Conservation (phyloP, 306 rosid species). For the Rosa multiflora region DNA sequence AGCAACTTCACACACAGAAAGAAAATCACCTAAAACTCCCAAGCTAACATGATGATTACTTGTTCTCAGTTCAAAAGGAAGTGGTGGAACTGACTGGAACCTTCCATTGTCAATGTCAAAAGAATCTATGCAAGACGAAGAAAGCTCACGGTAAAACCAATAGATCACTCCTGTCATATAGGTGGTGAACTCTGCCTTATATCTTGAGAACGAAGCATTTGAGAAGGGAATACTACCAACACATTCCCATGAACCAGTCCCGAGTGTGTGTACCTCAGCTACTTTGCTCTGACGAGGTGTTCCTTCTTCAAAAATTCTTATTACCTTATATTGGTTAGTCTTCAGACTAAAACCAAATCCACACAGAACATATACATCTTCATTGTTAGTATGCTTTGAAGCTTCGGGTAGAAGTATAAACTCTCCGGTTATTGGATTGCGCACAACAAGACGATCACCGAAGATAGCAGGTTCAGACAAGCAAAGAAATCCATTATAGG, state of each 20-base stretch:
- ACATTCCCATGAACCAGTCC: slow-evolving; percentile 10
- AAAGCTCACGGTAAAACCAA: background rate
- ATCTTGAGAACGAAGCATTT: background rate
- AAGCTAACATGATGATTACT: background rate
- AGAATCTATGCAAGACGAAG: background rate
- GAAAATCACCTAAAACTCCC: slow-evolving; percentile 10
- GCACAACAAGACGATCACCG: background rate
- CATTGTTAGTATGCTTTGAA: background rate
- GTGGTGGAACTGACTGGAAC: slow-evolving; percentile 19
- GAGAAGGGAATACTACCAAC: background rate
- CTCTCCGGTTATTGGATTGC: slow-evolving; percentile 8
- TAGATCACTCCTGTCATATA: slow-evolving; percentile 22
- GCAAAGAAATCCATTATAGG: slow-evolving; percentile 16
- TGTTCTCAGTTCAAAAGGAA: background rate
- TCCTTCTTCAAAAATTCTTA: background rate
- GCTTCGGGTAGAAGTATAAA: background rate
- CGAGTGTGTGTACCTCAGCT: slow-evolving; percentile 9
- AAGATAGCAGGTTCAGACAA: background rate
- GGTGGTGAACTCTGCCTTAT: background rate
- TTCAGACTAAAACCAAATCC: slow-evolving; percentile 5
- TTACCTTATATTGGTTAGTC: slow-evolving; percentile 14
- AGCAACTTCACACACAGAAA: slow-evolving; percentile 1
- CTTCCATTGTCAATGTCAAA: slow-evolving; percentile 24
- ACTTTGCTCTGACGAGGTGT: too few relatives aligned
- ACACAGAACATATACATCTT: too few relatives aligned